Evolutionary conservation across 441 rosid genomes (phyloP).

Genomic region (Monsonia emarginata): DNA sequence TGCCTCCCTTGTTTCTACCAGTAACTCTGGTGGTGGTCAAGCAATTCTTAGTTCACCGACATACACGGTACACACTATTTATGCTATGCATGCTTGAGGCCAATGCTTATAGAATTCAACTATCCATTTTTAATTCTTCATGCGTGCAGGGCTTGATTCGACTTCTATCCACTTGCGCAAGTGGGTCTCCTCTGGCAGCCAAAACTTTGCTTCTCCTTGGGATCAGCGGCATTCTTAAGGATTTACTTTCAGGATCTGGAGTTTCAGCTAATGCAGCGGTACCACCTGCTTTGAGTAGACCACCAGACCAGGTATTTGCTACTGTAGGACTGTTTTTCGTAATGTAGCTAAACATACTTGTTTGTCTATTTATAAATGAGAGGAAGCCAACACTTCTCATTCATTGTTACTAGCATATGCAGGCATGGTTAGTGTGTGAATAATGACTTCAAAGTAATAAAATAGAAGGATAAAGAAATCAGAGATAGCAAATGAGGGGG

Average conservation of each 20-base stretch:
- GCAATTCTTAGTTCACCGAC: constrained; percentile 83
- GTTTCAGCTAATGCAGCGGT: constrained; percentile 70
- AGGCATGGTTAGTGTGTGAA: background rate
- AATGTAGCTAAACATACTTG: background rate
- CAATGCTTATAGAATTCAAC: constrained; percentile 6
- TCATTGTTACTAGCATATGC: background rate
- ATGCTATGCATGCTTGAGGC: background rate
- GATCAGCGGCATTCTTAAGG: constrained; percentile 84
- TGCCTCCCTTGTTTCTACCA: constrained; percentile 80
- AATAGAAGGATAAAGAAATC: background rate
- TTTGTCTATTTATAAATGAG: background rate
- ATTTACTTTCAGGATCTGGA: constrained; percentile 82
- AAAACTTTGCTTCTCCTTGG: constrained; percentile 91
- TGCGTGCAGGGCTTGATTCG: constrained; percentile 81
- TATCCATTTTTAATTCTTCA: constrained; percentile 23
- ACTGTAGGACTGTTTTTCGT: background rate
- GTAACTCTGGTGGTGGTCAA: constrained; percentile 91
- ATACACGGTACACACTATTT: constrained; percentile 59
- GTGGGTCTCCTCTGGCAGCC: constrained; percentile 90
- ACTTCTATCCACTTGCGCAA: constrained; percentile 84
- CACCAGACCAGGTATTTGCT: constrained; percentile 82
- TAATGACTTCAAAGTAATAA: background rate
- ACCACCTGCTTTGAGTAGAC: constrained; percentile 83
- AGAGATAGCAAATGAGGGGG: background rate
- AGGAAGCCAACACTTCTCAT: too few species aligned